Conservation (phyloP, 31 red algal genomes). For the Asparagopsis taxiformis region DNA sequence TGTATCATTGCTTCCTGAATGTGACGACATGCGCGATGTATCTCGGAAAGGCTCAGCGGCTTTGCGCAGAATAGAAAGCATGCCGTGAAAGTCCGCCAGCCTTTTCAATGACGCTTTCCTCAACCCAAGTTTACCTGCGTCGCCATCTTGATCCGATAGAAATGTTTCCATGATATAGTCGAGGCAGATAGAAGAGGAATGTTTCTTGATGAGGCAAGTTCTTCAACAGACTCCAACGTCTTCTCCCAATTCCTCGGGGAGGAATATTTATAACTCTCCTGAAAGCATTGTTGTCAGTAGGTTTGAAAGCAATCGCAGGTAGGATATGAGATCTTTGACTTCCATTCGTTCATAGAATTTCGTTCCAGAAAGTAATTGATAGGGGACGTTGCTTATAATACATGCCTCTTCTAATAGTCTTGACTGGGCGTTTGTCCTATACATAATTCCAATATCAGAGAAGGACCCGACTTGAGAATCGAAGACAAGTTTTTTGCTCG, state of each 20-base stretch:
- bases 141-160: slow-evolving; percentile 8
- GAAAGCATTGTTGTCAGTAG: slow-evolving; percentile 57
- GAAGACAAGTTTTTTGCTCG: slow-evolving; percentile 3
- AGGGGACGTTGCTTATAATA: slow-evolving; percentile 43
- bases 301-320: slow-evolving; percentile 55
- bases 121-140: slow-evolving; percentile 14
- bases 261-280: slow-evolving; percentile 69
- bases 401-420: slow-evolving; percentile 69
- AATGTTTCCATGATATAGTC: slow-evolving; percentile 9
- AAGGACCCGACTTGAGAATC: slow-evolving; percentile 26
- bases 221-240: slow-evolving; percentile 38
- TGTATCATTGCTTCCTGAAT: slow-evolving; percentile 1
- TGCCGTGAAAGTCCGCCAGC: slow-evolving; percentile 47
- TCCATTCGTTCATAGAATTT: slow-evolving; percentile 86
- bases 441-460: slow-evolving; percentile 71
- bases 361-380: slow-evolving; percentile 60
- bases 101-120: slow-evolving; percentile 12
- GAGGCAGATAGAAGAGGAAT: slow-evolving; percentile 13
- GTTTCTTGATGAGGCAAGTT: slow-evolving; percentile 25
- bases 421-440: slow-evolving; percentile 81
- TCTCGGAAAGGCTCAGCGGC: neutral
- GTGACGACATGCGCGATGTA: neutral
- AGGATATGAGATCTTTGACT: slow-evolving; percentile 69
- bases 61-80: slow-evolving; percentile 36
- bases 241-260: slow-evolving; percentile 66